A percentile compares a stretch with the other conserved stretches of the same genome.
Conservation (phyloP, 2,329 filamentous ascomycete species). For the Cercospora zeina region DNA sequence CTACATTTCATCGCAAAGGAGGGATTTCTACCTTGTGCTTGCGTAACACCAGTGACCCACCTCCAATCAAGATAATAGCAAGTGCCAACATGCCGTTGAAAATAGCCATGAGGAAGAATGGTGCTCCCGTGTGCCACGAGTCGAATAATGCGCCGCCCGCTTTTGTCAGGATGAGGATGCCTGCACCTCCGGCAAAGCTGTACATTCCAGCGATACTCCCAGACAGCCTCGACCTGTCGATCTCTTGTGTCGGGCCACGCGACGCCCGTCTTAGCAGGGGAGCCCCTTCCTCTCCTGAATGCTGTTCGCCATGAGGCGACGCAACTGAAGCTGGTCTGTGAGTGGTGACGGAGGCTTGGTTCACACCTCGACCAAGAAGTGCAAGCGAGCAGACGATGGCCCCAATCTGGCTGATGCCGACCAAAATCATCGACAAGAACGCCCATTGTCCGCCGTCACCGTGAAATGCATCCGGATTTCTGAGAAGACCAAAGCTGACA, state of each 20-base stretch:
- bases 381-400: conserved; percentile 95
- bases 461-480: conserved; percentile 69
- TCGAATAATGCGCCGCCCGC: conserved; percentile 87
- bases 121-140: conserved; percentile 67
- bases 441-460: conserved; percentile 58
- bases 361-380: conserved; percentile 76
- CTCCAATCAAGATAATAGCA: conserved; percentile 35
- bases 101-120: conserved; percentile 89
- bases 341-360: conserved; percentile 42
- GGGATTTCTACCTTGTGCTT: conserved; percentile 7
- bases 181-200: conserved; percentile 83
- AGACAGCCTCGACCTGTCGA: conserved; percentile 63
- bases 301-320: neutral
- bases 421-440: conserved; percentile 72
- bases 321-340: conserved; percentile 20
- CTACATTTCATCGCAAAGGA: neutral
- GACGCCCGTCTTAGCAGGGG: conserved; percentile 30
- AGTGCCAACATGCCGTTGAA: conserved; percentile 77
- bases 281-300: conserved; percentile 31
- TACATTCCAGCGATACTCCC: conserved; percentile 95
- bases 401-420: conserved; percentile 93
- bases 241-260: neutral
- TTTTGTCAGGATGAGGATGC: conserved; percentile 89
- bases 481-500: conserved; percentile 69
- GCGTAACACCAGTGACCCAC: conserved; percentile 17